Evolutionary conservation across 192 early-diverging fungal genomes (phyloP), one percentile per base, ranked within the genome.

Genomic region (Thoreauomyces humboldtii): DNA sequence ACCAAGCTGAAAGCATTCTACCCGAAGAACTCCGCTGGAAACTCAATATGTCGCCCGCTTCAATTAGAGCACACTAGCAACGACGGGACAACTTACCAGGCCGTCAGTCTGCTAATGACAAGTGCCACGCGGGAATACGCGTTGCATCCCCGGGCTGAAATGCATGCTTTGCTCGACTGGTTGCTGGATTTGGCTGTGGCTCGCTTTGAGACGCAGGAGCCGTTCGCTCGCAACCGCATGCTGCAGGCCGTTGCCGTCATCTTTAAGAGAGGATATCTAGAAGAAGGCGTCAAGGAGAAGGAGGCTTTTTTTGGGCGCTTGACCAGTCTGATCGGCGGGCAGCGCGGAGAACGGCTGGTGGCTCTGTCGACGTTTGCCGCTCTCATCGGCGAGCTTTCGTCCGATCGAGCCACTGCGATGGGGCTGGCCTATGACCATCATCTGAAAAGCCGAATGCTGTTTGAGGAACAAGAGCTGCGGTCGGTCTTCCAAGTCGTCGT

Each of bases 371-470:
- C 87, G 36, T 75, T 81, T 2, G 71, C 74, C 50, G 81, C 76
- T 15, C 56, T 86, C 9, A 65, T 87, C 7, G 86, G 85, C 67
- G 83, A 88, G 65, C 88, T 90, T 58, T 83, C 82, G 0, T 84
- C 73, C 35, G 75, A 72, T 24, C 81, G 81, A 57, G 71, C 82
- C 0, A 79, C 73, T 7, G 80, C 63, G n/a, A 75, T 89, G 6
- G 88, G 88, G 6, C 66, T 90, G 46, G 76, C 79, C 27, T 85
- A 78, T 76, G 85, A 90, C 59, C 85, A 83, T 54, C 86, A 90
- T 56, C 65, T 83, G 48, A 85, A 80, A 27, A 80, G 80, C 34
- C 86, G 86, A 57, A 68, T 68, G 22, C 77, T 74, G 21, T 90
- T 90, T 61, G 87, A 88, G 72, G 83, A 81, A 43, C 1, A 31